Evolutionary conservation across 805 yeast genomes (phyloP).

Genomic region (Candida odintsovae): DNA sequence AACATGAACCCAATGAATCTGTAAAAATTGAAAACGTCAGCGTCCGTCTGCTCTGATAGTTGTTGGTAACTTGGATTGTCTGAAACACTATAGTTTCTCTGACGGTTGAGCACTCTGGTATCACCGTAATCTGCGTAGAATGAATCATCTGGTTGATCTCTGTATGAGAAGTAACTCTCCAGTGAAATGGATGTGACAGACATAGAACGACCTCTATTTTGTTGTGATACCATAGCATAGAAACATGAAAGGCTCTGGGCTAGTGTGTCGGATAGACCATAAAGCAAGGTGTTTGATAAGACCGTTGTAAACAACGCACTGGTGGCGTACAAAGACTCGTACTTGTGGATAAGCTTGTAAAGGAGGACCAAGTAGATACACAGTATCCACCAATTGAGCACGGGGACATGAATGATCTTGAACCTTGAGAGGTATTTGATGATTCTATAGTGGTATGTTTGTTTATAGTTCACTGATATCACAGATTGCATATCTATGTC

Average conservation of each 20-base stretch:
- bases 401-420: slow-evolving; percentile 45
- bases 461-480: slow-evolving; percentile 7
- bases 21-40: slow-evolving; percentile 49
- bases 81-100: slow-evolving; percentile 25
- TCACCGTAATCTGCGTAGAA: slow-evolving; percentile 27
- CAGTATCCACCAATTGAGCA: slow-evolving; percentile 50
- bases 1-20: slow-evolving; percentile 73
- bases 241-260: slow-evolving; percentile 53
- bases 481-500: slow-evolving; percentile 2
- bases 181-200: slow-evolving; percentile 13
- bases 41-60: slow-evolving; percentile 23
- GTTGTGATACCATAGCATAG: slow-evolving; percentile 8
- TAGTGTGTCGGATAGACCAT: slow-evolving; percentile 85
- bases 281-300: slow-evolving; percentile 71
- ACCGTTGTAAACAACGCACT: slow-evolving; percentile 74
- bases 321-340: slow-evolving; percentile 53
- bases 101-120: slow-evolving; percentile 20
- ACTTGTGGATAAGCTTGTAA: slow-evolving; percentile 47
- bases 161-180: slow-evolving; percentile 7
- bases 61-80: slow-evolving; percentile 24
- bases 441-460: slow-evolving; percentile 13
- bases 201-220: slow-evolving; percentile 1
- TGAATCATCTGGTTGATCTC: slow-evolving; percentile 18
- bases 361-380: slow-evolving; percentile 42
- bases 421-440: slow-evolving; percentile 20